A percentile compares a stretch with the other conserved stretches of the same genome.
Conservation (phyloP, 140 eudicot genomes). For the Bidens hawaiensis region DNA sequence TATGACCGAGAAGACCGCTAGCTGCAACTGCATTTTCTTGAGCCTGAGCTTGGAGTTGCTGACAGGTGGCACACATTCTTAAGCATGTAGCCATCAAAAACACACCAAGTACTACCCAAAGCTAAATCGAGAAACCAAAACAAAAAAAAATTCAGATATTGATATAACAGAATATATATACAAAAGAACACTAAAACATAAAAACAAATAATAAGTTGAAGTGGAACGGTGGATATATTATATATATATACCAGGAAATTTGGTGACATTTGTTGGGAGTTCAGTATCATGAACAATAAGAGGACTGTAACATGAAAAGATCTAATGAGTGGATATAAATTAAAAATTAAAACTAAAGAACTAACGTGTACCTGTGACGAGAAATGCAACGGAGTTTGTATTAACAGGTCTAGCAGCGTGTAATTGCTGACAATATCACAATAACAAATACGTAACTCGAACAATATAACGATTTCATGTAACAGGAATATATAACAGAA, state of each 20-base stretch:
- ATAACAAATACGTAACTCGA: constrained; percentile 6
- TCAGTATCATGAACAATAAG: constrained; percentile 78
- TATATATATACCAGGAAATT: constrained; percentile 82
- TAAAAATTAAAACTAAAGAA: not conserved
- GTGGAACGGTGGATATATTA: not conserved
- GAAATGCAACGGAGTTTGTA: constrained; percentile 84
- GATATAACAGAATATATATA: not conserved
- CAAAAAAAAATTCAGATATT: not conserved
- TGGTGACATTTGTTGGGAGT: constrained; percentile 95
- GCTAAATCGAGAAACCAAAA: constrained; percentile 24
- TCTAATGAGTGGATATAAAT: not conserved
- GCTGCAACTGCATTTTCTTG: constrained; percentile 92
- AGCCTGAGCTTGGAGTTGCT: constrained; percentile 92
- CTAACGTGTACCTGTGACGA: constrained; percentile 63
- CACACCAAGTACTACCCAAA: constrained; percentile 90
- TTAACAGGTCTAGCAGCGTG: constrained; percentile 84
- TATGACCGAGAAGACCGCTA: constrained; percentile 84
- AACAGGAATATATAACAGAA: not conserved
- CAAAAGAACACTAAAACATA: not conserved
- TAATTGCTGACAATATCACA: constrained; percentile 66
- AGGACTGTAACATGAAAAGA: constrained; percentile 55
- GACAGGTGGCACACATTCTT: constrained; percentile 94
- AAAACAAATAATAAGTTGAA: not conserved
- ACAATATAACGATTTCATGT: not conserved
- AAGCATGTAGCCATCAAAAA: constrained; percentile 82